Evolutionary conservation across 345 rosid genomes (phyloP).

Genomic region (Corchorus capsularis): DNA sequence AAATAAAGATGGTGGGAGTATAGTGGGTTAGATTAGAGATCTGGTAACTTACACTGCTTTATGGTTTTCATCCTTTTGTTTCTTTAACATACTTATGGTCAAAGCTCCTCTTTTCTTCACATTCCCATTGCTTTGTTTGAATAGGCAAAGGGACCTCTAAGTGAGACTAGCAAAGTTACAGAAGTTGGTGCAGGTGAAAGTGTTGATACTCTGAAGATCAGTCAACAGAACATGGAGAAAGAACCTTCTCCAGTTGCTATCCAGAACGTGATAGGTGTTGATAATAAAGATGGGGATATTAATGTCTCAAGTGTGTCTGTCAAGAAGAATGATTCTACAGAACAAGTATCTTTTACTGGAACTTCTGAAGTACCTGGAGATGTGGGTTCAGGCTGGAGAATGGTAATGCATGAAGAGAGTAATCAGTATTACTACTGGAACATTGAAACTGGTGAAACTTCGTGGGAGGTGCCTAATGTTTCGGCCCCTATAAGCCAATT

Average conservation of each 20-base stretch:
- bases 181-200: slow-evolving; percentile 37
- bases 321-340: slow-evolving; percentile 40
- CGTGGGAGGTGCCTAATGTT: slow-evolving; percentile 82
- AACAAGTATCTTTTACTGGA: slow-evolving; percentile 41
- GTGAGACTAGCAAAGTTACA: slow-evolving; percentile 36
- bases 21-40: not conserved
- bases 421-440: slow-evolving; percentile 94
- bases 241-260: slow-evolving; percentile 36
- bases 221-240: slow-evolving; percentile 33
- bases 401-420: slow-evolving; percentile 89
- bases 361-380: slow-evolving; percentile 47
- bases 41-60: not conserved
- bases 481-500: slow-evolving; percentile 45
- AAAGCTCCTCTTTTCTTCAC: slow-evolving; percentile 14
- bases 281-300: slow-evolving; percentile 33
- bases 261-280: slow-evolving; percentile 32
- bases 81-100: not conserved
- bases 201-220: slow-evolving; percentile 28
- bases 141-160: slow-evolving; percentile 46
- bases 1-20: not conserved
- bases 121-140: slow-evolving; percentile 23
- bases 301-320: slow-evolving; percentile 30
- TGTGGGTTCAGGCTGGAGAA: slow-evolving; percentile 65
- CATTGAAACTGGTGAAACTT: slow-evolving; percentile 91
- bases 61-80: not conserved